phyloP scores from a whole-genome alignment of 1,284 basidiomycete genomes.

The Naganishia cerealis region DNA sequence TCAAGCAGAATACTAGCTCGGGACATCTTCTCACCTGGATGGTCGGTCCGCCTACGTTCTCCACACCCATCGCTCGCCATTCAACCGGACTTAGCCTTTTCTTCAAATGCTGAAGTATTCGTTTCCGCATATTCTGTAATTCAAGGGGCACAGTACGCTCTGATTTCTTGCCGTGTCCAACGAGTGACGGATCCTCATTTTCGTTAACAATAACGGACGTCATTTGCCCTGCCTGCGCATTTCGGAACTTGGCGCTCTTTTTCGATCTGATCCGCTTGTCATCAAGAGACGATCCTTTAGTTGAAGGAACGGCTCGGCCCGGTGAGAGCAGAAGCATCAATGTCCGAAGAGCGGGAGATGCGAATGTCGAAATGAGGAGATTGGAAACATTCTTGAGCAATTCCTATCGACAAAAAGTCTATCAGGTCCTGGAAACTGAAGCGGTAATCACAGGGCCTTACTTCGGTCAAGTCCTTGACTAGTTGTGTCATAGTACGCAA shows the following conservation, averaged over 20 bases:
- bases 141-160: constrained; percentile 57
- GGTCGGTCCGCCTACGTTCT: constrained; percentile 76
- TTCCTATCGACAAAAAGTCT: constrained; percentile 59
- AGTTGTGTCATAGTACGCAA: constrained; percentile 72
- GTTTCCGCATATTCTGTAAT: constrained; percentile 60
- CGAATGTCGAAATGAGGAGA: constrained; percentile 77
- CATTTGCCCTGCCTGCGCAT: constrained; percentile 47
- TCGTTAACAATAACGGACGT: constrained; percentile 51
- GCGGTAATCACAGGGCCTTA: constrained; percentile 50
- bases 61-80: constrained; percentile 74
- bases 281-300: constrained; percentile 33
- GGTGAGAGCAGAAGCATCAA: constrained; percentile 70
- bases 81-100: constrained; percentile 67
- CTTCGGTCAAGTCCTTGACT: constrained; percentile 66
- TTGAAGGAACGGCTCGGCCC: constrained; percentile 50
- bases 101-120: constrained; percentile 62
- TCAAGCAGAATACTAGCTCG: constrained; percentile 13
- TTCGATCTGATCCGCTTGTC: constrained; percentile 49
- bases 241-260: constrained; percentile 50
- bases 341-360: constrained; percentile 79
- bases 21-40: constrained; percentile 63
- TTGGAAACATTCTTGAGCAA: constrained; percentile 63
- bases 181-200: constrained; percentile 35
- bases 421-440: constrained; percentile 29
- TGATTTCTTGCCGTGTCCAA: constrained; percentile 44